phyloP scores from a whole-genome alignment of 345 rosid genomes.

The Punica granatum region DNA sequence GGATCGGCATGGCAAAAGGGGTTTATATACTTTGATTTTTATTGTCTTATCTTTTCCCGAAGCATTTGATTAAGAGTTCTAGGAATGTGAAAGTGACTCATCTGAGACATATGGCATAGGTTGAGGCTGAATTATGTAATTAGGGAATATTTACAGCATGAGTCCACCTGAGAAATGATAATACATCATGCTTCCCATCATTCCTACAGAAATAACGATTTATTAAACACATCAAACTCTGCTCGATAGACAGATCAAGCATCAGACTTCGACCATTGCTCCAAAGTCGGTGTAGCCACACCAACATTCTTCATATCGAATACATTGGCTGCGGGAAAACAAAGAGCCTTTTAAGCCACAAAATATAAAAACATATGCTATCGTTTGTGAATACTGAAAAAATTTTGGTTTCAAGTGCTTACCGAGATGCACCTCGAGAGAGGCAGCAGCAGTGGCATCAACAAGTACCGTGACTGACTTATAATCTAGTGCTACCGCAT shows the following conservation, averaged over 20 bases:
- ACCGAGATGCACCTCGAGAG: conserved; percentile 70
- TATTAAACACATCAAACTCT: background rate
- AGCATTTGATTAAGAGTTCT: no score
- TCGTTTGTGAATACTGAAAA: background rate
- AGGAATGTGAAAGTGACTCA: no score
- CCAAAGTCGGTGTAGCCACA: conserved; percentile 46
- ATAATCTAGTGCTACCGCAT: conserved; percentile 70
- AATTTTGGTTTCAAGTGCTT: conserved; percentile 6
- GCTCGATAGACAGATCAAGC: conserved; percentile 10
- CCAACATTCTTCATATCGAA: conserved; percentile 75
- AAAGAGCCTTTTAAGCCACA: background rate
- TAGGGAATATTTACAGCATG: no score
- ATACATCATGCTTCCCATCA: background rate
- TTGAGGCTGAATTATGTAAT: no score
- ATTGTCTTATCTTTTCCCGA: no score
- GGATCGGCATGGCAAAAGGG: no score
- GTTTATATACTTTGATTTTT: background rate
- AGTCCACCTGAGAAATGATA: background rate
- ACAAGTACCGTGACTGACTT: conserved; percentile 41
- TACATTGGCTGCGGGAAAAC: conserved; percentile 48
- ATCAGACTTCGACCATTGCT: conserved; percentile 48
- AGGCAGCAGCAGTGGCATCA: conserved; percentile 91
- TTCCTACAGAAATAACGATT: background rate
- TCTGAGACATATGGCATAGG: no score
- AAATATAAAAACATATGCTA: background rate